A percentile compares a stretch with the other conserved stretches of the same genome.
Conservation (phyloP, 2,329 filamentous ascomycete species). For the Aspergillus carbonarius region DNA sequence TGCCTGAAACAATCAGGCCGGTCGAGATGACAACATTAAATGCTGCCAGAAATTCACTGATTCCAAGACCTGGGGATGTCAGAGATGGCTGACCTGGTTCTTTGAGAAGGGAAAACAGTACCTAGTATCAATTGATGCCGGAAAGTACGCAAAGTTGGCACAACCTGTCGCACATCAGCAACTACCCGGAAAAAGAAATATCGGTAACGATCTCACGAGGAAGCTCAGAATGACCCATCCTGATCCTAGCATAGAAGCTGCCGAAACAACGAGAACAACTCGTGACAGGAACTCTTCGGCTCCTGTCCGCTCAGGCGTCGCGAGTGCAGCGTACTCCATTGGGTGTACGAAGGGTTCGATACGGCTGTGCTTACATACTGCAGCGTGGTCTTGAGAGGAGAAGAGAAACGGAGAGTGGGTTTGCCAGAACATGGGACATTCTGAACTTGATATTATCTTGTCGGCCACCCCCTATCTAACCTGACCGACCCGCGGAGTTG, state of each 20-base stretch:
- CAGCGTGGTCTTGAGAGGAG: neutral
- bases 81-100: neutral
- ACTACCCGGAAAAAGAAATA: neutral
- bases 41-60: slow-evolving; percentile 8
- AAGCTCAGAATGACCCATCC: slow-evolving; percentile 7
- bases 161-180: neutral
- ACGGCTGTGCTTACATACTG: neutral
- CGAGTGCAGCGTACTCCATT: neutral
- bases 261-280: slow-evolving; percentile 1
- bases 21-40: slow-evolving; percentile 2
- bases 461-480: neutral
- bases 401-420: neutral
- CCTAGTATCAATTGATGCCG: slow-evolving; percentile 9
- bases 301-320: neutral
- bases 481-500: neutral
- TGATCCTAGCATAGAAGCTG: neutral
- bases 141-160: slow-evolving; percentile 8
- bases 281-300: neutral
- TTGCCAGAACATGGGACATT: neutral
- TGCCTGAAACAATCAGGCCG: slow-evolving; percentile 3
- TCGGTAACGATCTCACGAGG: neutral
- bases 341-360: neutral
- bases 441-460: neutral
- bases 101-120: neutral
- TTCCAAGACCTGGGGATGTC: neutral